Evolutionary conservation across 2,329 filamentous ascomycete genomes (phyloP).

Genomic region (Xylaria sp.): DNA sequence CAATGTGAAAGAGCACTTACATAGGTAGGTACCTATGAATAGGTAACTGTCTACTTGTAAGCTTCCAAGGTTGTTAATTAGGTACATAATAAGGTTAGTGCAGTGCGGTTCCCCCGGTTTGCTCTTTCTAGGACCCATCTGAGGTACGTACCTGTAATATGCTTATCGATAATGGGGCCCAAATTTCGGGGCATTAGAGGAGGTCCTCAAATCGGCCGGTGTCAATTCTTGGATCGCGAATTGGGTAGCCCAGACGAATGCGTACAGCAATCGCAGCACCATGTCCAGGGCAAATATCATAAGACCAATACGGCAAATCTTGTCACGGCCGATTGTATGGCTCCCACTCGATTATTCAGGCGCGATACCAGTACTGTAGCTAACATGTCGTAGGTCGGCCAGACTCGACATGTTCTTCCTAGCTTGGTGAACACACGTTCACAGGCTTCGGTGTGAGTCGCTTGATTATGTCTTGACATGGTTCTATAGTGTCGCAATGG

Average conservation of each 20-base stretch:
- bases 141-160: constrained; percentile 5
- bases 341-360: neutral
- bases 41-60: neutral
- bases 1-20: neutral
- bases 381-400: constrained; percentile 44
- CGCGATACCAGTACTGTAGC: constrained; percentile 10
- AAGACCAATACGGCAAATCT: constrained; percentile 47
- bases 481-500: neutral
- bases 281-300: constrained; percentile 48
- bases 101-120: too few species aligned
- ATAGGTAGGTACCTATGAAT: neutral
- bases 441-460: constrained; percentile 45
- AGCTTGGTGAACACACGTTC: constrained; percentile 41
- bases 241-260: constrained; percentile 34
- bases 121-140: neutral
- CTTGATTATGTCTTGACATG: too few species aligned
- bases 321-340: constrained; percentile 48
- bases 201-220: constrained; percentile 21
- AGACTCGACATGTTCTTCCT: constrained; percentile 42
- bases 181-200: constrained; percentile 40
- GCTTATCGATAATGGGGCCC: constrained; percentile 44
- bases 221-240: constrained; percentile 38
- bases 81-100: neutral
- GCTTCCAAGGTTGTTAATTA: neutral
- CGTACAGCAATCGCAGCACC: constrained; percentile 40